These are phyloP conservation scores for Rhazya stricta DNA, from an alignment of 257 asterid genomes.

Conservation along the genomic window DNA sequence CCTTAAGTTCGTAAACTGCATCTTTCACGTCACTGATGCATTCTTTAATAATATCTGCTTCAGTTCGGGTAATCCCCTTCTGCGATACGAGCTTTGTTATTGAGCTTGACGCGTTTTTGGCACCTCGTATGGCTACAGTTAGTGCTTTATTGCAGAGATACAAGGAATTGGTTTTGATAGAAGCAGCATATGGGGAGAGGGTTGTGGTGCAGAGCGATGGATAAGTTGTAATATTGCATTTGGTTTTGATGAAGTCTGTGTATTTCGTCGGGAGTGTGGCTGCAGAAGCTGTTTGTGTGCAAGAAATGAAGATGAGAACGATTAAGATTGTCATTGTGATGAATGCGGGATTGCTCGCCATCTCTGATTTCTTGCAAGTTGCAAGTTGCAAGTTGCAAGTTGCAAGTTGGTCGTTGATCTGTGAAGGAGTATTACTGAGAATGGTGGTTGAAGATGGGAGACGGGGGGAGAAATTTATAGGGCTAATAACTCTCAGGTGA, in stretches of 20 bases:
- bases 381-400: too few species aligned
- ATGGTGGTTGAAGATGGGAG: not conserved
- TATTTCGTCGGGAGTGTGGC: slow-evolving; percentile 1
- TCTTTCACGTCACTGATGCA: slow-evolving; percentile 61
- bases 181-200: slow-evolving; percentile 49
- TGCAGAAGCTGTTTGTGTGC: slow-evolving; percentile 11
- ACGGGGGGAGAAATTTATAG: slow-evolving; percentile 10
- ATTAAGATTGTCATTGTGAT: not conserved
- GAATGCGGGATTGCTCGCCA: slow-evolving; percentile 6
- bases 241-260: slow-evolving; percentile 34
- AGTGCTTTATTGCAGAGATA: slow-evolving; percentile 55
- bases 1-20: slow-evolving; percentile 51
- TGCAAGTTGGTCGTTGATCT: too few species aligned
- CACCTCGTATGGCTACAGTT: slow-evolving; percentile 33
- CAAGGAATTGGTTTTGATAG: slow-evolving; percentile 34
- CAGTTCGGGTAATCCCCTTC: slow-evolving; percentile 30
- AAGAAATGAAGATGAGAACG: slow-evolving; percentile 13
- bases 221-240: slow-evolving; percentile 52
- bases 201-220: slow-evolving; percentile 43
- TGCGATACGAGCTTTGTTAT: slow-evolving; percentile 23
- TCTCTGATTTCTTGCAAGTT: not conserved
- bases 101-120: slow-evolving; percentile 31
- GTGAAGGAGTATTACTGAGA: not conserved
- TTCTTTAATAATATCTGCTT: slow-evolving; percentile 41
- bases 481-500: slow-evolving; percentile 9